Evolutionary conservation across 2,329 filamentous ascomycete species (phyloP), one percentile per base, ranked within the genome.

Genomic region (Myriosclerotinia duriaeana): DNA sequence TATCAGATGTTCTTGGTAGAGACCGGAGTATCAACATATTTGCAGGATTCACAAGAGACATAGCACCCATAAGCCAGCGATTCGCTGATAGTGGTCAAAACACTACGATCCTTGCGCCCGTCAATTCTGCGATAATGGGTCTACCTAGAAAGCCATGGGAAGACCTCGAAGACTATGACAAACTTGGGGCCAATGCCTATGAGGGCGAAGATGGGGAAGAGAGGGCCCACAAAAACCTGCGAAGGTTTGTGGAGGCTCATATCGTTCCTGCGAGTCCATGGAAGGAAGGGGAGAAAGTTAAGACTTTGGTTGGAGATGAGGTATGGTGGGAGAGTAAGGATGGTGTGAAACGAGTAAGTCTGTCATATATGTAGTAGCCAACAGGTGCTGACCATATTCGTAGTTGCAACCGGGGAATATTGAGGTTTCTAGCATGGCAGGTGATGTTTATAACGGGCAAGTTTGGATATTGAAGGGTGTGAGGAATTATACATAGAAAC

Each of bases 141-240:
- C 81, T 98, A 34, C 91, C 93, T 0, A 84, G 89, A 63, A 98
- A 97, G 77, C 93, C 93, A 0, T 96, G 92, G 92, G 91, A 90
- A 73, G 82, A 93, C 69, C 86, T 90, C 0, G 78, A 83, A 63
- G 93, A 97, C 71, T 94, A 95, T 76, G 79, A 82, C 4, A 78
- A 78, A 1, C 79, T 90, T 4, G 92, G 92, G 0, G 82, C 84
- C 1, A 79, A 87, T 42, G 92, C 89, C 1, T 97, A 97, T 75
- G 86, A 90, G 56, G 93, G 93, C 0, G 80, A 83, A 0, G 85
- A 86, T 20, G 94, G 93, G 0, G 85, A 89, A 74, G 88, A 92
- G 66, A 84, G 93, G 60, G 94, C 95, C 9, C 84, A 87, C 69
- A 80, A 80, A 71, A 98, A 98, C 74, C 77, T 98, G 69, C 83